Percentiles rank a stretch among this genome's conserved stretches.
Evolutionary conservation across 768 basidiomycete genomes (phyloP).

Genomic region (Lactifluus rugatus): DNA sequence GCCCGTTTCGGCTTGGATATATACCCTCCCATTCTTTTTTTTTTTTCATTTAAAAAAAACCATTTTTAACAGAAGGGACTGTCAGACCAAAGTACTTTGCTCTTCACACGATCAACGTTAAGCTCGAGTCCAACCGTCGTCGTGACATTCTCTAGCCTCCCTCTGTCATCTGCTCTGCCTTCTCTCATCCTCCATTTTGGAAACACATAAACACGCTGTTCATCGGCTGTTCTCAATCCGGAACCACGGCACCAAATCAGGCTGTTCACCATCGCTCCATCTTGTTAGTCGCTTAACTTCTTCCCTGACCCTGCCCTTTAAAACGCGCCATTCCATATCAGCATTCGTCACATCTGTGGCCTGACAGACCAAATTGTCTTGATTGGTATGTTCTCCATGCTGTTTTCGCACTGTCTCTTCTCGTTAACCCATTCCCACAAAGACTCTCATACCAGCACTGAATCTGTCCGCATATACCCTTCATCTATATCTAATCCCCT

Average conservation of each 20-base stretch:
- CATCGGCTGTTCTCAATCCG: background rate
- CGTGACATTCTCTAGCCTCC: background rate
- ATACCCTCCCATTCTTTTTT: background rate
- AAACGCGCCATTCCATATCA: background rate
- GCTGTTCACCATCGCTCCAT: background rate
- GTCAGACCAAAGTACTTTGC: background rate
- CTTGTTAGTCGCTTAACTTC: background rate
- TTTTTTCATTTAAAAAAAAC: background rate
- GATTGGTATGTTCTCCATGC: slow-evolving; percentile 3
- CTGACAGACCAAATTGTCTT: background rate
- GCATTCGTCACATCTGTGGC: background rate
- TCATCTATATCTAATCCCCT: slow-evolving; percentile 3
- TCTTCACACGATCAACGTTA: background rate
- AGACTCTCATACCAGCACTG: background rate
- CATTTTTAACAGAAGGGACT: background rate
- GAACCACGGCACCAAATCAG: background rate
- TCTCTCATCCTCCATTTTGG: slow-evolving; percentile 4
- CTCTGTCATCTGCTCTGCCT: background rate
- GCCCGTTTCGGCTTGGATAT: background rate
- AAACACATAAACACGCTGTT: slow-evolving; percentile 2
- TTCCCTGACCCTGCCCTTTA: background rate
- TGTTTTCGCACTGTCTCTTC: no score
- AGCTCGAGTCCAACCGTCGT: background rate
- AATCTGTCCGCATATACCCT: slow-evolving; percentile 15
- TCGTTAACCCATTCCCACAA: background rate